Evolutionary conservation across 108 stramenopile species (phyloP).

Genomic region (Licmophora abbreviata): DNA sequence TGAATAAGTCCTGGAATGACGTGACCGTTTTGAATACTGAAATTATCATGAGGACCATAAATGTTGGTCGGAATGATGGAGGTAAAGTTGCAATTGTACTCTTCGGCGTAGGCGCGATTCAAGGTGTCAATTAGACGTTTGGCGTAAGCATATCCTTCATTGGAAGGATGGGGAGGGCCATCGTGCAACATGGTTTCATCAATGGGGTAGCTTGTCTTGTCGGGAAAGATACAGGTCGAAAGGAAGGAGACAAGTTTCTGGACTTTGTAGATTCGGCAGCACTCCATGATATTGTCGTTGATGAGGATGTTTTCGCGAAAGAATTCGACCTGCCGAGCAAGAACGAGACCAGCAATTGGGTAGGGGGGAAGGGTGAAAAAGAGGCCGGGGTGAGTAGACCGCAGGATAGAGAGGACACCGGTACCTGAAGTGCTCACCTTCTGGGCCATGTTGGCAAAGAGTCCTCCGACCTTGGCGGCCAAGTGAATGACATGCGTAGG

Average conservation of each 20-base stretch:
- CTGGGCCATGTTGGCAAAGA: slow-evolving; percentile 88
- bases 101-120: slow-evolving; percentile 95
- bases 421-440: too few species aligned
- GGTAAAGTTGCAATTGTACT: slow-evolving; percentile 97
- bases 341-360: not conserved
- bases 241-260: slow-evolving; percentile 96
- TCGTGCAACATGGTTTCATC: slow-evolving; percentile 99
- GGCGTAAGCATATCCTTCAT: slow-evolving; percentile 98
- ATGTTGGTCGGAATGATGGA: slow-evolving; percentile 98
- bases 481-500: slow-evolving; percentile 98
- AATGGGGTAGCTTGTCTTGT: slow-evolving; percentile 99
- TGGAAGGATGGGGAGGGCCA: slow-evolving; percentile 93
- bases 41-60: slow-evolving; percentile 96
- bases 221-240: slow-evolving; percentile 98
- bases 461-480: slow-evolving; percentile 96
- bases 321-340: slow-evolving; percentile 80
- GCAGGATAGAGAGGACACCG: too few species aligned
- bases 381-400: too few species aligned
- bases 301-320: slow-evolving; percentile 98
- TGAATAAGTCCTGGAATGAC: slow-evolving; percentile 99
- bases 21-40: slow-evolving; percentile 91
- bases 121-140: slow-evolving; percentile 98
- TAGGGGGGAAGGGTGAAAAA: not conserved
- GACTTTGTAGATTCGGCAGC: slow-evolving; percentile 90
- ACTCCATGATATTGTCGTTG: slow-evolving; percentile 94